A percentile compares a stretch with the other conserved stretches of the same genome.
These are phyloP conservation scores for Podaxis mareebaensis DNA, from an alignment of 768 basidiomycete species.

Conservation along the genomic window DNA sequence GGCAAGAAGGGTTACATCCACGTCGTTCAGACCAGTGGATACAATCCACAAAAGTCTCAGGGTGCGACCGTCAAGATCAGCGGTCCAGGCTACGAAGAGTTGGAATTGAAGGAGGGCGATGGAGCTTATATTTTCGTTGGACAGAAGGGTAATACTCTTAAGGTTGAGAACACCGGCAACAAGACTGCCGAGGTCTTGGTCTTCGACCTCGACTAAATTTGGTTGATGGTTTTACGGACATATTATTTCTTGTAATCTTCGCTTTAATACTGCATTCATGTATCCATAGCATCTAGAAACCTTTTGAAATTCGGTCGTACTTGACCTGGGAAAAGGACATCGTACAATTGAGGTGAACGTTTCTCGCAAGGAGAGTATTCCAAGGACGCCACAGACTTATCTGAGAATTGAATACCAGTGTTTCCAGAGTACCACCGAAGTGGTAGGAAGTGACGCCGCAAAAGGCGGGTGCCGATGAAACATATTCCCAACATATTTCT, in stretches of 20 bases:
- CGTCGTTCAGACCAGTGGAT: slow-evolving; percentile 82
- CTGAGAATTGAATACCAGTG: background rate
- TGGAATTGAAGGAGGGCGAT: slow-evolving; percentile 82
- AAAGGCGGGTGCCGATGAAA: background rate
- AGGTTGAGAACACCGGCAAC: slow-evolving; percentile 66
- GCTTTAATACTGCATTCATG: background rate
- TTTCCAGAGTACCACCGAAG: background rate
- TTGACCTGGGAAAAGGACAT: background rate
- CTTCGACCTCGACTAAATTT: slow-evolving; percentile 67
- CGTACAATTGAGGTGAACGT: background rate
- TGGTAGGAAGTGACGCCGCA: background rate
- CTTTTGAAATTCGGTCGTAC: background rate
- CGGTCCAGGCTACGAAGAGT: slow-evolving; percentile 36
- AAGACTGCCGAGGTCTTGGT: slow-evolving; percentile 71
- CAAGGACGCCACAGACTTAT: background rate
- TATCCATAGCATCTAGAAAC: slow-evolving; percentile 11
- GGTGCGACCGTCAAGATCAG: slow-evolving; percentile 61
- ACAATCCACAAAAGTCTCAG: slow-evolving; percentile 54
- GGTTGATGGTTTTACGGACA: background rate
- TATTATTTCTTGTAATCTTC: background rate
- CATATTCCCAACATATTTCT: background rate
- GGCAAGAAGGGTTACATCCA: slow-evolving; percentile 79
- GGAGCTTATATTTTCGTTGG: slow-evolving; percentile 72
- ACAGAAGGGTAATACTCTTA: slow-evolving; percentile 37
- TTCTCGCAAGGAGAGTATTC: background rate